Evolutionary conservation across 1,284 basidiomycete species (phyloP).

Genomic region (Boletellus sp.): DNA sequence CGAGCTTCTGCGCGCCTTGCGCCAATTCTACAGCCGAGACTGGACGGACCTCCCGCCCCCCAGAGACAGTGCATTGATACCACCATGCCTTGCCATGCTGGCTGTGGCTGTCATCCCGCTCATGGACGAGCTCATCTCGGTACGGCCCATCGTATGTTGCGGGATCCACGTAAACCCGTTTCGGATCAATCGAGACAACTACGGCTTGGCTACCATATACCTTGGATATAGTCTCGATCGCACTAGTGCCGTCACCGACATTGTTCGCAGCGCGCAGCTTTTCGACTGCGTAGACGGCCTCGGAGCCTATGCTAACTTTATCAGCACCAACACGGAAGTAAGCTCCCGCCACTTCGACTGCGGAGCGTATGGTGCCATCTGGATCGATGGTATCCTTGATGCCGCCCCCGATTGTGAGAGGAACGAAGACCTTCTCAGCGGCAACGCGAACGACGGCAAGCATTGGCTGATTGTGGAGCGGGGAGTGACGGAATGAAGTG

Average conservation of each 20-base stretch:
- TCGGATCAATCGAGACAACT: constrained; percentile 96
- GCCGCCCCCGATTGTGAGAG: constrained; percentile 97
- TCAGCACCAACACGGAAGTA: constrained; percentile 99
- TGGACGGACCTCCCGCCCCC: constrained; percentile 84
- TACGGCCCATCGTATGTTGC: constrained; percentile 66
- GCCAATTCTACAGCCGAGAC: constrained; percentile 94
- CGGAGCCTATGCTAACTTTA: constrained; percentile 95
- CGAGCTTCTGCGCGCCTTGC: constrained; percentile 82
- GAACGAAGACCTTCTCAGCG: constrained; percentile 91
- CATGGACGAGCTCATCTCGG: constrained; percentile 63
- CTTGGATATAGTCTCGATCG: constrained; percentile 90
- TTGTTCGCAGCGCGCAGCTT: constrained; percentile 57
- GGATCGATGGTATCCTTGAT: constrained; percentile 97
- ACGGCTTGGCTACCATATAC: constrained; percentile 97
- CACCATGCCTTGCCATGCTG: constrained; percentile 87
- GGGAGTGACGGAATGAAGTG: constrained; percentile 97
- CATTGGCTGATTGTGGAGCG: constrained; percentile 97
- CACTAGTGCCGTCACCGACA: constrained; percentile 69
- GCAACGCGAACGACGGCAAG: constrained; percentile 89
- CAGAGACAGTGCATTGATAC: constrained; percentile 98
- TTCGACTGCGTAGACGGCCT: constrained; percentile 94
- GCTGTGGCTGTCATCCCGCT: constrained; percentile 45
- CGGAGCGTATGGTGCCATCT: constrained; percentile 83
- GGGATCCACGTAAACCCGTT: constrained; percentile 79
- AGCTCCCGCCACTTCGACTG: constrained; percentile 91